Conservation (phyloP, 2,329 filamentous ascomycete genomes). For the Claviceps quebecensis region DNA sequence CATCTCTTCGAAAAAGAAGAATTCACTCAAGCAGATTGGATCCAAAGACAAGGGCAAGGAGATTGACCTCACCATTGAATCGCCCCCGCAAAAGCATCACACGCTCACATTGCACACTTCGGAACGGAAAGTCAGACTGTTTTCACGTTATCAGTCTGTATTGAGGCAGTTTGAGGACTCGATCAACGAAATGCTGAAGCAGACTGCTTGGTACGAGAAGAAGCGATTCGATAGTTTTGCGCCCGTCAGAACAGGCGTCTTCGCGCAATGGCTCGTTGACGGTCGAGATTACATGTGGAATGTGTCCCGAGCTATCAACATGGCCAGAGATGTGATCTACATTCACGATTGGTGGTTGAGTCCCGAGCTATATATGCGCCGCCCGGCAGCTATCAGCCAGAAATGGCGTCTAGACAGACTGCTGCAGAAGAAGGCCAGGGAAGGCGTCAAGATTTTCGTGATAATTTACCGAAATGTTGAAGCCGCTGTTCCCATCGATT, state of each 20-base stretch:
- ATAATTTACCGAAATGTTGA: slow-evolving; percentile 98
- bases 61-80: slow-evolving; percentile 27
- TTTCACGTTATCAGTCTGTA: slow-evolving; percentile 81
- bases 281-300: slow-evolving; percentile 99
- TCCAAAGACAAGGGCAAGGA: slow-evolving; percentile 46
- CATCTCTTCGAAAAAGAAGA: slow-evolving; percentile 57
- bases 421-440: slow-evolving; percentile 80
- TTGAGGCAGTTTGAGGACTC: slow-evolving; percentile 89
- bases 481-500: slow-evolving; percentile 92
- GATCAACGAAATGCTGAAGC: slow-evolving; percentile 69
- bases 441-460: slow-evolving; percentile 95
- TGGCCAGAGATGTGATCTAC: slow-evolving; percentile 95
- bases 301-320: slow-evolving; percentile 88
- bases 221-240: slow-evolving; percentile 92
- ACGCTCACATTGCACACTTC: slow-evolving; percentile 79
- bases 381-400: slow-evolving; percentile 88
- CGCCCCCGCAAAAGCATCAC: slow-evolving; percentile 50
- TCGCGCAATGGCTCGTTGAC: slow-evolving; percentile 93
- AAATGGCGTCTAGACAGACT: slow-evolving; percentile 93
- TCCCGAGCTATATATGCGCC: slow-evolving; percentile 86
- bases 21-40: slow-evolving; percentile 34
- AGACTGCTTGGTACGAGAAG: slow-evolving; percentile 67
- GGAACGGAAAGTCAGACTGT: slow-evolving; percentile 79
- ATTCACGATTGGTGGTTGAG: slow-evolving; percentile 99
- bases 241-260: slow-evolving; percentile 71